These are phyloP conservation scores for Rasamsonia emersonii DNA, from an alignment of 2,329 filamentous ascomycete species.

Conservation along the genomic window DNA sequence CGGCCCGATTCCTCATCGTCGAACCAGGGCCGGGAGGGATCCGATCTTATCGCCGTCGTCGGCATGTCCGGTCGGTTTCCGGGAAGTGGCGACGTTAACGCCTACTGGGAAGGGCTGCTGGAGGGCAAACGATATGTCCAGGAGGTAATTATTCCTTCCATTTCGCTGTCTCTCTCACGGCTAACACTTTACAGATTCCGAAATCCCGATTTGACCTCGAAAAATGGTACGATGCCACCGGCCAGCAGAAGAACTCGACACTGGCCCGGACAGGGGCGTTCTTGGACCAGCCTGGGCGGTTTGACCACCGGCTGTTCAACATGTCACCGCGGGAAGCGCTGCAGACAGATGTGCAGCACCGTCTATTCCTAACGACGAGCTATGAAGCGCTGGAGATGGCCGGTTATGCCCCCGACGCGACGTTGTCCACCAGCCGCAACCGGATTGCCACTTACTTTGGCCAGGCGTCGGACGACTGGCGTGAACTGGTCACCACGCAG, in stretches of 20 bases:
- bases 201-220: constrained; percentile 65
- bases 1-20: background rate
- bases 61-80: constrained; percentile 71
- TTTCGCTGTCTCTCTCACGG: background rate
- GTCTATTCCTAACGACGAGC: background rate
- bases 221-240: constrained; percentile 61
- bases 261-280: constrained; percentile 70
- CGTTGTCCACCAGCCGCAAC: too few species aligned
- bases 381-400: background rate
- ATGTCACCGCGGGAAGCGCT: constrained; percentile 5
- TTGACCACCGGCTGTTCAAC: constrained; percentile 5
- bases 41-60: constrained; percentile 58
- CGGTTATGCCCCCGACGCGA: background rate
- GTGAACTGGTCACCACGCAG: background rate
- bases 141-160: constrained; percentile 32
- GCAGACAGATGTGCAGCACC: background rate
- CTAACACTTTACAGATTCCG: constrained; percentile 34
- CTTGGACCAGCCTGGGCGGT: constrained; percentile 41
- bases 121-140: constrained; percentile 62
- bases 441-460: background rate
- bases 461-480: background rate
- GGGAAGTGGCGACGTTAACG: constrained; percentile 57
- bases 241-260: constrained; percentile 66
- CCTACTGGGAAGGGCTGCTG: constrained; percentile 62
- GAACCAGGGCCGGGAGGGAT: constrained; percentile 33